phyloP scores from a whole-genome alignment of 768 basidiomycete genomes.

The Termitomyces sp. region DNA sequence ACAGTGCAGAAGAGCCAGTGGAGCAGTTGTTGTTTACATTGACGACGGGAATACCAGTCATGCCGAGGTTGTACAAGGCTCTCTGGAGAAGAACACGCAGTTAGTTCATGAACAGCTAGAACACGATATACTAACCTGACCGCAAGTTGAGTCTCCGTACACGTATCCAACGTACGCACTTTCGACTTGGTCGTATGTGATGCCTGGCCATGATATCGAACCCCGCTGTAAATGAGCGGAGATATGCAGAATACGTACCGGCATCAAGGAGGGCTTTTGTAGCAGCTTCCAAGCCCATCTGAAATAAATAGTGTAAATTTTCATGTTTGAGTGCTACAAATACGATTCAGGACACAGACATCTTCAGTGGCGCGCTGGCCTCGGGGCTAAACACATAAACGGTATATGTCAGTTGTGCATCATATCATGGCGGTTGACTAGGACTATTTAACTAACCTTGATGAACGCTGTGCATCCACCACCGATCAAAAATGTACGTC shows the following conservation, averaged over 20 bases:
- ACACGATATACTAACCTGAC: constrained; percentile 43
- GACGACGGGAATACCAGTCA: constrained; percentile 78
- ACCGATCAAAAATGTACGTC: constrained; percentile 61
- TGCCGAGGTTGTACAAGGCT: constrained; percentile 75
- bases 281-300: constrained; percentile 87
- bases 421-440: too few relatives aligned
- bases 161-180: constrained; percentile 74
- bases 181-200: constrained; percentile 74
- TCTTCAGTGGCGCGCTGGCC: constrained; percentile 65
- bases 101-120: background rate
- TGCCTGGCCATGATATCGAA: constrained; percentile 35
- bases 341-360: constrained; percentile 30
- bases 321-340: background rate
- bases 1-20: constrained; percentile 75
- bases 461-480: constrained; percentile 74
- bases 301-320: background rate
- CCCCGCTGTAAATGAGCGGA: background rate
- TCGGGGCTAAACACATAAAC: constrained; percentile 43
- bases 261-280: constrained; percentile 86
- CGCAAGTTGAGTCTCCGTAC: constrained; percentile 75
- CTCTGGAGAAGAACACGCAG: constrained; percentile 33
- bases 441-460: constrained; percentile 41
- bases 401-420: background rate
- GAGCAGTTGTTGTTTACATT: constrained; percentile 90
- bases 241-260: constrained; percentile 31